Evolutionary conservation across 306 rosid genomes (phyloP), one percentile per base, ranked within the genome.

Genomic region (Trichosanthes cucumerina): DNA sequence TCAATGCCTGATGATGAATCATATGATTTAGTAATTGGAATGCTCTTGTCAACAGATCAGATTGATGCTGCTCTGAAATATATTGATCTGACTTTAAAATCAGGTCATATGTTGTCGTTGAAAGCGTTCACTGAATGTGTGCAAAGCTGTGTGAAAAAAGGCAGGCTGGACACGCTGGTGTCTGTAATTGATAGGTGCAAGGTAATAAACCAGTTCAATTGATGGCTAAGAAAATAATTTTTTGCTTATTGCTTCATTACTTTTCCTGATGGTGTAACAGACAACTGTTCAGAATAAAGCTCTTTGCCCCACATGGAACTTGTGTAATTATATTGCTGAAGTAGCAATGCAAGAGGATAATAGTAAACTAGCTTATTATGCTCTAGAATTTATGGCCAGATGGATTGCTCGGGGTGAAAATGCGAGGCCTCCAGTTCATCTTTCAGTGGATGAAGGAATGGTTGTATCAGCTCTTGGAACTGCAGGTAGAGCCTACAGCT

Each of bases 251-350:
- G 52, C 59, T 60, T 64, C 56, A 83, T 82, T 77, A 49, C 63
- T 81, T 41, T 59, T 79, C 24, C 47, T 77, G 46, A 76, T 84
- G 81, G 66, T 82, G 75, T 82, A 79, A 80, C 89, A 95, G 98
- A 41, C 90, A 69, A 88, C 90, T 89, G 97, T 84, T 47, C 89
- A 92, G 82, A 96, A 96, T 90, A 96, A 92, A 88, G 89, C 99
- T 62, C 97, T 96, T 83, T 91, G 97, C 85, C 99, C 99, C 3
- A 12, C 92, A 3, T 91, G 97, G 99, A 82, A 56, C 75, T 38
- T 81, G 89, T 92, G 98, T 89, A 80, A 83, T 80, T 53, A 14
- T 79, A 90, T 96, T 78, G 90, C 89, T 44, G 96, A 87, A 82
- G 63, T 46, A 75, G 97, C 98, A 69, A 39, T 85, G 79, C 90